phyloP scores from a whole-genome alignment of 2,329 filamentous ascomycete genomes.

The Phoma herbarum region DNA sequence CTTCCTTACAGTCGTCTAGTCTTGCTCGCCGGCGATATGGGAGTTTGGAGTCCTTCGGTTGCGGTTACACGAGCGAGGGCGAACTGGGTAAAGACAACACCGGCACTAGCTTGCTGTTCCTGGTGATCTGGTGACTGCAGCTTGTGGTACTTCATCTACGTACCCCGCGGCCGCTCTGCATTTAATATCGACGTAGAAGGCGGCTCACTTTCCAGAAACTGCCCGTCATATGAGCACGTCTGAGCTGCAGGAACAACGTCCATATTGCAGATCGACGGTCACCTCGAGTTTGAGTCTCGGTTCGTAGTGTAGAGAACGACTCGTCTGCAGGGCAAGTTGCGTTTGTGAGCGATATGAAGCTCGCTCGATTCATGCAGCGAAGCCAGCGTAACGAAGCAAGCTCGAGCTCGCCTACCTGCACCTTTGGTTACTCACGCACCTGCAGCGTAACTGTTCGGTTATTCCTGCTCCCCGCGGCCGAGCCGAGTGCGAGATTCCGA shows the following conservation, averaged over 20 bases:
- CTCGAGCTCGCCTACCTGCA: conserved; percentile 29
- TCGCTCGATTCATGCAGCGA: conserved; percentile 2
- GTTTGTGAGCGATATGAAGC: conserved; percentile 19
- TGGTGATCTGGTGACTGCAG: conserved; percentile 36
- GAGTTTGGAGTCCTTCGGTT: conserved; percentile 4
- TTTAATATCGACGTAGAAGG: conserved; percentile 35
- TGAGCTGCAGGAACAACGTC: conserved; percentile 8
- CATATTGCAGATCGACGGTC: neutral
- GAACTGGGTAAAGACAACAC: conserved; percentile 11
- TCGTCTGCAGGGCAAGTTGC: conserved; percentile 37
- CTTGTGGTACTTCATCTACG: conserved; percentile 46
- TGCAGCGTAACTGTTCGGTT: conserved; percentile 41
- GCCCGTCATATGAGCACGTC: neutral
- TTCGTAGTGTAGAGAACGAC: neutral
- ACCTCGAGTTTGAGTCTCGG: neutral
- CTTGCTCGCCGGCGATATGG: conserved; percentile 5
- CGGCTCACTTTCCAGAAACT: conserved; percentile 37
- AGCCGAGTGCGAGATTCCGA: conserved; percentile 35
- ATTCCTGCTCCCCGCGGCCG: conserved; percentile 35
- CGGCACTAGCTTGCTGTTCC: conserved; percentile 14
- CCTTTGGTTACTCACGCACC: conserved; percentile 38
- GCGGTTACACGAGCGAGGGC: conserved; percentile 17
- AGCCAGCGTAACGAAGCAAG: conserved; percentile 10
- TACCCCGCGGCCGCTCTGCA: conserved; percentile 44
- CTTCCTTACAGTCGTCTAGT: neutral